phyloP scores from a whole-genome alignment of 1,284 basidiomycete genomes.

The Marasmius oreades region DNA sequence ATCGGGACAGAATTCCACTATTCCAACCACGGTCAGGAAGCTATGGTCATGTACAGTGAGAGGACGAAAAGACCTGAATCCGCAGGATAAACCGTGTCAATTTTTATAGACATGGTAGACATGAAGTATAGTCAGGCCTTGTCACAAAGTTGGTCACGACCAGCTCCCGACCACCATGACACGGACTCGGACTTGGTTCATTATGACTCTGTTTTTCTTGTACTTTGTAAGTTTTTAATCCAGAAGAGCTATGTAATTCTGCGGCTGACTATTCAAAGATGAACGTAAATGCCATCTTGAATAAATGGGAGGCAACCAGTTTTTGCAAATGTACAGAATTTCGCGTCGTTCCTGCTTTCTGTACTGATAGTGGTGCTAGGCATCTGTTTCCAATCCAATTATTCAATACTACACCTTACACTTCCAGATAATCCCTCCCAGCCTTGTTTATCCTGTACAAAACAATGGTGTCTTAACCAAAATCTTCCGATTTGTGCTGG shows the following conservation, averaged over 20 bases:
- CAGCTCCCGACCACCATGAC: slow-evolving; percentile 7
- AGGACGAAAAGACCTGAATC: slow-evolving; percentile 44
- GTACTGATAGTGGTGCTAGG: slow-evolving; percentile 42
- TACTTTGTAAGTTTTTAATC: slow-evolving; percentile 20
- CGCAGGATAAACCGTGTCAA: slow-evolving; percentile 80
- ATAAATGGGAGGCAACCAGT: slow-evolving; percentile 80
- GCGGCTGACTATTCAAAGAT: not conserved
- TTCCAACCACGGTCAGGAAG: not conserved
- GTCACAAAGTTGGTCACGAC: too few relatives aligned
- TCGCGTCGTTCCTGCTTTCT: slow-evolving; percentile 4
- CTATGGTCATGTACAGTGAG: not conserved
- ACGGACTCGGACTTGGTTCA: slow-evolving; percentile 1
- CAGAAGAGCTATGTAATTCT: slow-evolving; percentile 10
- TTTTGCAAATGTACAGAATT: slow-evolving; percentile 73
- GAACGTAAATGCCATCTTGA: slow-evolving; percentile 36
- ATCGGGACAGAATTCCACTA: slow-evolving; percentile 82
- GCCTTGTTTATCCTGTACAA: slow-evolving; percentile 90
- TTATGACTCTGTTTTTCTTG: slow-evolving; percentile 8
- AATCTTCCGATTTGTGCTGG: slow-evolving; percentile 84
- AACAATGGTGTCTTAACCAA: slow-evolving; percentile 94
- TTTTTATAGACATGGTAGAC: not conserved
- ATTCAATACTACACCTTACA: slow-evolving; percentile 81
- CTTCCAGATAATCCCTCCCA: slow-evolving; percentile 81
- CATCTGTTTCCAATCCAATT: slow-evolving; percentile 87
- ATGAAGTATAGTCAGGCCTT: too few relatives aligned